Base-by-base conservation (phyloP, 257 asterid genomes). In the Mentha longifolia region DNA sequence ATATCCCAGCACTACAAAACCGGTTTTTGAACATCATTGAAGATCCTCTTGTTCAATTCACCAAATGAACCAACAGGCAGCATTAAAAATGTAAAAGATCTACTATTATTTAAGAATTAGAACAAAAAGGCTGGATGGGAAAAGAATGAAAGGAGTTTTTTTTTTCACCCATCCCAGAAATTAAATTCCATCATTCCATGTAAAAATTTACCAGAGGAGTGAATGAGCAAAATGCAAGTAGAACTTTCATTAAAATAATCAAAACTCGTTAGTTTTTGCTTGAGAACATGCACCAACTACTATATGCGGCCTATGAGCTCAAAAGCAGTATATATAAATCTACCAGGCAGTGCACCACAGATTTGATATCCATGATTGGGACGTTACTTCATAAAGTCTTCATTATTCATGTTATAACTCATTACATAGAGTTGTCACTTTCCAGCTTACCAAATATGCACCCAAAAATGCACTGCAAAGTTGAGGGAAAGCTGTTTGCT, bases 391-490 rank as follows among this genome's bases (percentile, higher is more conserved):
- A 56, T 47, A 43, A 77, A 30, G 15, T 60, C 41, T 51, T n/a
- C 74, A 22, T 14, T 54, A 59, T 63, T 58, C 63, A 68, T 55
- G 42, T 52, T 58, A 63, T 6, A 57, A 65, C 57, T 47, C 7
- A 42, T 52, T 13, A 68, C 58, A n/a, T 2, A 52, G 66, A 68
- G 73, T 70, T 73, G 80, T 60, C 62, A 72, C 75, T 70, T 76
- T 80, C 57, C 72, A 75, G 74, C 82, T 80, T 83, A 92, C 99
- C 99, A 62, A 86, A 94, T 63, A 91, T 83, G 82, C 97, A 94
- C 69, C 96, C 88, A 78, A 94, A 91, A 74, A 94, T 94, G 87
- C 97, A 94, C 81, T 89, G 99, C 78, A 94, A 79, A 74, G 97
- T 89, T 76, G 89, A 85, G 42, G 99, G 99, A 76, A 94, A 94